Evolutionary conservation across 225 moss, liverwort and hornwort genomes (phyloP), one percentile per base, ranked within the genome.

Genomic region (Neckera pumila): DNA sequence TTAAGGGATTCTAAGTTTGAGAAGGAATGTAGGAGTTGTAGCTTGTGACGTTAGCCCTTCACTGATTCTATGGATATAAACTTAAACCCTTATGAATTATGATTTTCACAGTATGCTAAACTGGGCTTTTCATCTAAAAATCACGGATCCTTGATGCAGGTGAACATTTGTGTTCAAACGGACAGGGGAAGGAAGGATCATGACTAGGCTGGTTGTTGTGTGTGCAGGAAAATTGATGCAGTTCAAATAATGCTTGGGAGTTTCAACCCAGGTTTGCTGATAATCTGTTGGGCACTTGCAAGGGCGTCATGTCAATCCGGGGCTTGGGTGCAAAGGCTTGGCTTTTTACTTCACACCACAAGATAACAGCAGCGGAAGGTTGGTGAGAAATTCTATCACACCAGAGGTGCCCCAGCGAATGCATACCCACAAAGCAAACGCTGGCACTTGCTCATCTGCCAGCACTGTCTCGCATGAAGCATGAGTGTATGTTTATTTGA

Each of bases 321-420:
- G 58, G 26, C 59, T 71, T 51, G 62, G 57, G 59, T 47, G 42
- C 47, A 72, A 57, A 64, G 43, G 69, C 33, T 49, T 76, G 26
- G 43, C 31, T 40, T 36, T 61, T 75, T 67, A 43, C 82, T 82
- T 70, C 70, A 82, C 53, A 56, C 76, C 16, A 31, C 22, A n/a
- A 67, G 66, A 73, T 34, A 42, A 61, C 43, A 73, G 34, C 42
- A 84, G 53, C 51, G 11, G 53, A 80, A 76, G 89, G 89, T 91
- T 84, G 91, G 91, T 81, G 87, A 84, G 59, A 71, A 83, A 66
- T 73, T 81, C 45, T 12, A 58, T 90, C 88, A 90, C 88, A 83
- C 86, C 83, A 65, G 53, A 57, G 67, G 81, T 76, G 87, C 89
- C 81, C 85, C 83, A 77, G 38, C 76, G 45, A 69, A 53, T 76